A percentile compares a stretch with the other conserved stretches of the same genome.
phyloP scores from a whole-genome alignment of 2,329 filamentous ascomycete genomes.

The Aspergillus sp. region DNA sequence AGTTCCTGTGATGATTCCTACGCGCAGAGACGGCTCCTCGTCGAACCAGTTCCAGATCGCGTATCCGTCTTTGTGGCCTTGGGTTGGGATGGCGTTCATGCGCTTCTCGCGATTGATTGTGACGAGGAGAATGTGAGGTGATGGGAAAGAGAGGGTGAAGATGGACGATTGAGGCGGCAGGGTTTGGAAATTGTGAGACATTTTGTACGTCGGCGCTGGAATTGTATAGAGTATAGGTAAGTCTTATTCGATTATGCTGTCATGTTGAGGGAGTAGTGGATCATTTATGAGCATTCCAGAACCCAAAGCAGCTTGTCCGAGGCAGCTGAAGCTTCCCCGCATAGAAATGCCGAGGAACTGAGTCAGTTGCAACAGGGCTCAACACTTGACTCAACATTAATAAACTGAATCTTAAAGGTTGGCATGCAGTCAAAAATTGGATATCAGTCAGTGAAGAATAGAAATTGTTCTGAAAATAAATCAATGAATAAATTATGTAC shows the following conservation, averaged over 20 bases:
- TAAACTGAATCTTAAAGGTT: too few relatives aligned
- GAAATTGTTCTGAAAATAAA: background rate
- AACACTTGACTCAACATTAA: background rate
- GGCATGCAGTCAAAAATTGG: too few relatives aligned
- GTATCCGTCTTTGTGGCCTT: conserved; percentile 42
- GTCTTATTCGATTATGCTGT: background rate
- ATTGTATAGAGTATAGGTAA: background rate
- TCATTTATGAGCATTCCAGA: too few relatives aligned
- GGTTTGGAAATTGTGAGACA: background rate
- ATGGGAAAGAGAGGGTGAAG: conserved; percentile 35
- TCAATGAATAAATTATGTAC: background rate
- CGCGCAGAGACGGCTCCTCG: conserved; percentile 39
- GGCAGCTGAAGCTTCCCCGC: background rate
- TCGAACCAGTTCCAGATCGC: conserved; percentile 45
- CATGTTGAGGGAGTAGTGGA: background rate
- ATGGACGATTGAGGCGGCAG: conserved; percentile 1
- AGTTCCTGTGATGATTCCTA: conserved; percentile 43
- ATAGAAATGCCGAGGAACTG: background rate
- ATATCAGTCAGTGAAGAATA: too few relatives aligned
- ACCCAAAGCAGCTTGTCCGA: background rate
- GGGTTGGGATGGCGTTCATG: conserved; percentile 42
- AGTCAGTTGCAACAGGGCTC: background rate
- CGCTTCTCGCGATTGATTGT: conserved; percentile 42
- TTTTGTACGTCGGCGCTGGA: background rate
- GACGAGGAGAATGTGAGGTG: conserved; percentile 43